Conservation (phyloP, 164 flowering plant genomes). For the Kingdonia uniflora region DNA sequence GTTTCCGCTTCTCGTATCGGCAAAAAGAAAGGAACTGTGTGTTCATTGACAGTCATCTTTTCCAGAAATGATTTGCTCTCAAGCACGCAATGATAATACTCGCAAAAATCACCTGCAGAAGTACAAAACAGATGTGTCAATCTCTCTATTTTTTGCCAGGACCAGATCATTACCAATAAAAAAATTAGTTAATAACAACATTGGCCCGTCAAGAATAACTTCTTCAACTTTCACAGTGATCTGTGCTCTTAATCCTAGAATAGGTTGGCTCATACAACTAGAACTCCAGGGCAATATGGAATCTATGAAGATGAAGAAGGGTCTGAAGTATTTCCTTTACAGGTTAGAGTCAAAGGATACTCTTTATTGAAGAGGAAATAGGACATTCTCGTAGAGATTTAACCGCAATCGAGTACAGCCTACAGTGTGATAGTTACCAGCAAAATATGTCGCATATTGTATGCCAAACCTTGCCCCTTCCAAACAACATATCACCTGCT, state of each 20-base stretch:
- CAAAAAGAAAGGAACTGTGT: slow-evolving; percentile 93
- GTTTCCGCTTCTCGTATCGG: slow-evolving; percentile 89
- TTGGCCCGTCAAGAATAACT: too few relatives aligned
- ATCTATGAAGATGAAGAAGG: too few relatives aligned
- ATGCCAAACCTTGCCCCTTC: slow-evolving; percentile 96
- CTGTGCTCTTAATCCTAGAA: too few relatives aligned
- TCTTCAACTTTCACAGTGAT: too few relatives aligned
- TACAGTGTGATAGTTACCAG: slow-evolving; percentile 78
- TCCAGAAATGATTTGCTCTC: slow-evolving; percentile 97
- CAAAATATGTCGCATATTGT: slow-evolving; percentile 85
- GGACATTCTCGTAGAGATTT: too few relatives aligned
- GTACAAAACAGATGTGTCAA: not conserved
- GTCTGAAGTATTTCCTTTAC: too few relatives aligned
- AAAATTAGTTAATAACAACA: not conserved
- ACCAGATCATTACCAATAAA: not conserved
- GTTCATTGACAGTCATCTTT: slow-evolving; percentile 90
- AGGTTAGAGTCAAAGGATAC: too few relatives aligned
- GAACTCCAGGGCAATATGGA: too few relatives aligned
- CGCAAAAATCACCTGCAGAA: slow-evolving; percentile 81
- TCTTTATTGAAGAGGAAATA: too few relatives aligned
- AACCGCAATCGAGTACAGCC: too few relatives aligned
- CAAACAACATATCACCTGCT: slow-evolving; percentile 86
- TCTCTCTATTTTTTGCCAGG: not conserved
- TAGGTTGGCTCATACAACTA: too few relatives aligned
- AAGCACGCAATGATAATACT: slow-evolving; percentile 81